Percentiles rank a stretch among this genome's conserved stretches.
phyloP scores from a whole-genome alignment of 805 yeast species.

The Wickerhamomyces canadensis region DNA sequence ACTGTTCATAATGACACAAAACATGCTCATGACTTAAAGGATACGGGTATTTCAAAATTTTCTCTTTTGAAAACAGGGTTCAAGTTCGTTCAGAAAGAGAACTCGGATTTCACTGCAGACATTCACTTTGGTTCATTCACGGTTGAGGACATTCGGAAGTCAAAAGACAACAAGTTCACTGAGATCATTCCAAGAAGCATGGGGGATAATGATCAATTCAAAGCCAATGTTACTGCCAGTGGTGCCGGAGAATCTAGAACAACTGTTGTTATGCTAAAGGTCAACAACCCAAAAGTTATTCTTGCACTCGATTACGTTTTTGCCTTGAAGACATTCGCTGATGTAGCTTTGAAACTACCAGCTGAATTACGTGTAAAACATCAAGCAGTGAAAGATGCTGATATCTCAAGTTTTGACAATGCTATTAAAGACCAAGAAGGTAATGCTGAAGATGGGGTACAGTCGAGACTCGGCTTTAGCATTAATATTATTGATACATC shows the following conservation, averaged over 20 bases:
- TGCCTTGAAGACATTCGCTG: constrained; percentile 62
- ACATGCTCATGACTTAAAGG: constrained; percentile 28
- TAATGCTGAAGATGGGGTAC: constrained; percentile 4
- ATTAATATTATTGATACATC: constrained; percentile 75
- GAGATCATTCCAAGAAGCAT: constrained; percentile 72
- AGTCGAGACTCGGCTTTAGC: constrained; percentile 40
- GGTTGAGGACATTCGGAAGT: constrained; percentile 65
- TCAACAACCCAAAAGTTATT: constrained; percentile 77
- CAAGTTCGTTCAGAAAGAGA: constrained; percentile 43
- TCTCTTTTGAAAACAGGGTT: constrained; percentile 56
- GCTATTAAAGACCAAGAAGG: constrained; percentile 8
- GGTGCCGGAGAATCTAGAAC: constrained; percentile 35
- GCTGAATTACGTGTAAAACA: constrained; percentile 1
- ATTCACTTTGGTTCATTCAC: constrained; percentile 66
- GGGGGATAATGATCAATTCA: constrained; percentile 65
- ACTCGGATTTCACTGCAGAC: constrained; percentile 53
- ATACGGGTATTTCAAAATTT: constrained; percentile 46
- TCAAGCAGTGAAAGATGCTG: constrained; percentile 4
- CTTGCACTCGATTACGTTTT: constrained; percentile 83
- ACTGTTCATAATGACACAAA: constrained; percentile 52
- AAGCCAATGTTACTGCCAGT: constrained; percentile 44
- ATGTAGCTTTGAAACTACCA: constrained; percentile 35
- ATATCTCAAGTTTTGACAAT: constrained; percentile 10
- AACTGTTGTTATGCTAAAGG: constrained; percentile 49
- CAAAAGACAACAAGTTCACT: constrained; percentile 62